phyloP scores from a whole-genome alignment of 495 filamentous ascomycete genomes.

The Pseudevernia furfuracea region DNA sequence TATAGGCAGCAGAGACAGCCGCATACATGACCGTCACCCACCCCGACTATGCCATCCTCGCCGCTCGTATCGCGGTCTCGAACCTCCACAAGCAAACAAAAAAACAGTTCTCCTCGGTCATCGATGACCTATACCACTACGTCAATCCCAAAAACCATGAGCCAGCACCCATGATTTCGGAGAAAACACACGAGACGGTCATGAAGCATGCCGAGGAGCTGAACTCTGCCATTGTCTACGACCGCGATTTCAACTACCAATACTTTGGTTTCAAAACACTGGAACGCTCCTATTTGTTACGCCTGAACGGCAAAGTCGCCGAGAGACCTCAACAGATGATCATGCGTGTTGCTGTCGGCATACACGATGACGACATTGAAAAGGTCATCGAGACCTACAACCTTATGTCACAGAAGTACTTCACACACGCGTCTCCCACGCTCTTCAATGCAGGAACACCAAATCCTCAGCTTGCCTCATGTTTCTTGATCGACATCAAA shows the following conservation, averaged over 20 bases:
- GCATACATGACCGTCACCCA: conserved; percentile 99
- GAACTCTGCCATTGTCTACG: conserved; percentile 97
- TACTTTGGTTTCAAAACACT: conserved; percentile 99
- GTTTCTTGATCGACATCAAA: conserved; percentile 98
- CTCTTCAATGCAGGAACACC: conserved; percentile 97
- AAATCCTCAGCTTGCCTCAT: conserved; percentile 85
- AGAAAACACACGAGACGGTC: conserved; percentile 79
- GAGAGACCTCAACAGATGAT: conserved; percentile 98
- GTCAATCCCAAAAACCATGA: conserved; percentile 88
- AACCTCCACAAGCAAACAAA: conserved; percentile 99
- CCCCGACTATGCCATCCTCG: conserved; percentile 97
- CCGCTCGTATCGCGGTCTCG: conserved; percentile 95
- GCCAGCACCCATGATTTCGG: conserved; percentile 84
- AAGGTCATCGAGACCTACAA: conserved; percentile 94
- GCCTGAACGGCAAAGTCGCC: conserved; percentile 84
- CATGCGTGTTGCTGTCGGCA: conserved; percentile 96
- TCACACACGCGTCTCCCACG: conserved; percentile 95
- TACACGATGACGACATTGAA: conserved; percentile 91
- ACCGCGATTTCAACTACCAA: conserved; percentile 99
- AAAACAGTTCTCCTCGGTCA: conserved; percentile 94
- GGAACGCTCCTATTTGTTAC: conserved; percentile 92
- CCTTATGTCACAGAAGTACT: conserved; percentile 94
- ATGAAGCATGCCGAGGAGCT: conserved; percentile 94
- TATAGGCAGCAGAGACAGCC: conserved; percentile 91
- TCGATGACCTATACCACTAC: conserved; percentile 91